Base-by-base conservation (phyloP, 148 eudicot species). In the Selenicereus undatus region DNA sequence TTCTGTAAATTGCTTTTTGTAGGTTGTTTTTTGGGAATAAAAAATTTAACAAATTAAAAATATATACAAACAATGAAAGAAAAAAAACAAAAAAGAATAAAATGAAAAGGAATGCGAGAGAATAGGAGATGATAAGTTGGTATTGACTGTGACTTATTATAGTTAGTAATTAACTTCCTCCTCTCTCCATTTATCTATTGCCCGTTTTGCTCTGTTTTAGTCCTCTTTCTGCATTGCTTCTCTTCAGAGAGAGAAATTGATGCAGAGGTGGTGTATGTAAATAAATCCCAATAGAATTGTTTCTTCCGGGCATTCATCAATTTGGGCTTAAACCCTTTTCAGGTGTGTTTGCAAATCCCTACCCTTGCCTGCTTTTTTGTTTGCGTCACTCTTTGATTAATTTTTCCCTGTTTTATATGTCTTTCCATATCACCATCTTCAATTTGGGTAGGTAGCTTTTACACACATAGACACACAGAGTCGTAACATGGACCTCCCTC, bases 301-400 rank as follows among this genome's bases (percentile, higher is more conserved):
- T 82, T 48, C 9, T 10, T 70, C 26, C 66, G 13, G 42, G 13
- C 27, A 48, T 78, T 56, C 35, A 26, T 78, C n/a, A 17, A 18
- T n/a, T 79, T 39, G 82, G 76, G 72, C 24, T 79, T 51, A 18
- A 30, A 10, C 66, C 75, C 39, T 78, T 70, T 27, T 78, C 52
- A 68, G 76, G 79, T 75, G 14, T 42, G 85, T n/a, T n/a, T 74
- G 42, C 32, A 30, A 83, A 78, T 54, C 83, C 68, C 80, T 78
- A 78, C 39, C 32, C 69, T 13, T 14, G 27, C 45, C 76, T 32
- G 58, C 45, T 64, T 76, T 32, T 65, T 76, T 70, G 50, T 85
- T 76, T 75, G 27, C 30, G 76, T 85, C 27, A 17, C 14, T 17
- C 51, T 81, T 21, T 66, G 66, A 14, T 66, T 60, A 10, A 10